Evolutionary conservation across 202 grass and related monocot genomes (phyloP).

Genomic region (Sporobolus alterniflorus): DNA sequence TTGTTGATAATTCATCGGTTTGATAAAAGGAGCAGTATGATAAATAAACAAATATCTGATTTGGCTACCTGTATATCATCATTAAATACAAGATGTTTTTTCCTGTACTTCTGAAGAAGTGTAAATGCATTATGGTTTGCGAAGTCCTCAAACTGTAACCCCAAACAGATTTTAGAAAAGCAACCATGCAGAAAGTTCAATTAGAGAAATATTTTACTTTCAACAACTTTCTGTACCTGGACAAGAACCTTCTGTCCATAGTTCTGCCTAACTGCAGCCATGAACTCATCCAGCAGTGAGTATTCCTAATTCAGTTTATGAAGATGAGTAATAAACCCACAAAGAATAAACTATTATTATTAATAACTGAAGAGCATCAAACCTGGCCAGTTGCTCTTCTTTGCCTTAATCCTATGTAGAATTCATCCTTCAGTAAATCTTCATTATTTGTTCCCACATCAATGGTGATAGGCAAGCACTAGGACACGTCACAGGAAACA

Average conservation of each 20-base stretch:
- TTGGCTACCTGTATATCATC: conserved; percentile 93
- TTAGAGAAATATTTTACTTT: not conserved
- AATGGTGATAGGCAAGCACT: conserved; percentile 94
- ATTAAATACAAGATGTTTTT: conserved; percentile 90
- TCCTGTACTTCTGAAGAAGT: conserved; percentile 83
- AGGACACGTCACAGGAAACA: conserved; percentile 13
- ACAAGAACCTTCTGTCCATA: conserved; percentile 97
- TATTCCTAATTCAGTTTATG: conserved; percentile 66
- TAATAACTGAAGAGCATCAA: conserved; percentile 15
- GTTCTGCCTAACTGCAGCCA: conserved; percentile 87
- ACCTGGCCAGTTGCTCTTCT: conserved; percentile 90
- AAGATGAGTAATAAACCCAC: not conserved
- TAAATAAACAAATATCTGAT: conserved; percentile 7
- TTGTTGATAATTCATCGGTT: not conserved
- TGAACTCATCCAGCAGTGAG: conserved; percentile 79
- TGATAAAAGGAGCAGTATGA: conserved; percentile 3
- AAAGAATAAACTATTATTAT: not conserved
- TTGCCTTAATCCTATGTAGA: conserved; percentile 93
- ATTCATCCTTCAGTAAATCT: conserved; percentile 84
- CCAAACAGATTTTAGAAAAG: conserved; percentile 1
- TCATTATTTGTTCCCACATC: conserved; percentile 97
- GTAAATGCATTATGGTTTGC: conserved; percentile 94
- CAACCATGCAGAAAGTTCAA: not conserved
- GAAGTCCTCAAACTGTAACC: conserved; percentile 87
- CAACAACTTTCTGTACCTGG: conserved; percentile 54